Conservation (phyloP, 2,329 filamentous ascomycete species). For the Coniochaeta sp. region DNA sequence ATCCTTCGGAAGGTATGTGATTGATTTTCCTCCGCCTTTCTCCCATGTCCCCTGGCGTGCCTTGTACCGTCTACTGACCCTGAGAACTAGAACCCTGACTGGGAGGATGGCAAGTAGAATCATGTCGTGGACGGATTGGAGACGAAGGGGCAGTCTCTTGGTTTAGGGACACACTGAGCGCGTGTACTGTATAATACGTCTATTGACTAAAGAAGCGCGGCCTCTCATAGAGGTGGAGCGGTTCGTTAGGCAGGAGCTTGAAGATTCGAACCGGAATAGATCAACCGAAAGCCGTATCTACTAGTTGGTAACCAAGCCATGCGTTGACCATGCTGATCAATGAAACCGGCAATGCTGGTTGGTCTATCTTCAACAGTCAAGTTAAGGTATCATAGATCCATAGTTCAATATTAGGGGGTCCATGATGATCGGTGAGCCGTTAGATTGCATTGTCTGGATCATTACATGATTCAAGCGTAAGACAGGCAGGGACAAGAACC, state of each 20-base stretch:
- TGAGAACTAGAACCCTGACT: constrained; percentile 42
- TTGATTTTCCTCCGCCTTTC: not conserved
- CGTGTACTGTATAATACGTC: constrained; percentile 1
- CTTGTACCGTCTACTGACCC: not conserved
- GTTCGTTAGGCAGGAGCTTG: not conserved
- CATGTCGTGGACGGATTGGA: not conserved
- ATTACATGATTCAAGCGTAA: not conserved
- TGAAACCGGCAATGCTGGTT: not conserved
- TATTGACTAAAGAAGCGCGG: not conserved
- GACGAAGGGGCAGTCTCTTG: not conserved
- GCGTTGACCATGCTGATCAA: not conserved
- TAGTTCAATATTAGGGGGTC: not conserved
- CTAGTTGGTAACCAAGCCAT: not conserved
- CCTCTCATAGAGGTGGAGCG: not conserved
- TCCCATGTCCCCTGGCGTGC: not conserved
- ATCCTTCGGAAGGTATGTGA: constrained; percentile 86
- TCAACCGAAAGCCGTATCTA: not conserved
- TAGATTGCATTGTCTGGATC: not conserved
- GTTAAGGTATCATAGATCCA: too few species aligned
- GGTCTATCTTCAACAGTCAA: not conserved
- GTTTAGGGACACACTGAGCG: not conserved
- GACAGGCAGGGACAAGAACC: not conserved
- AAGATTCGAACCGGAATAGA: not conserved
- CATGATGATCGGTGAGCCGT: not conserved
- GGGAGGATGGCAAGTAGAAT: constrained; percentile 41